phyloP scores from a whole-genome alignment of 129 eudicot genomes.

The Artemisia argyi region DNA sequence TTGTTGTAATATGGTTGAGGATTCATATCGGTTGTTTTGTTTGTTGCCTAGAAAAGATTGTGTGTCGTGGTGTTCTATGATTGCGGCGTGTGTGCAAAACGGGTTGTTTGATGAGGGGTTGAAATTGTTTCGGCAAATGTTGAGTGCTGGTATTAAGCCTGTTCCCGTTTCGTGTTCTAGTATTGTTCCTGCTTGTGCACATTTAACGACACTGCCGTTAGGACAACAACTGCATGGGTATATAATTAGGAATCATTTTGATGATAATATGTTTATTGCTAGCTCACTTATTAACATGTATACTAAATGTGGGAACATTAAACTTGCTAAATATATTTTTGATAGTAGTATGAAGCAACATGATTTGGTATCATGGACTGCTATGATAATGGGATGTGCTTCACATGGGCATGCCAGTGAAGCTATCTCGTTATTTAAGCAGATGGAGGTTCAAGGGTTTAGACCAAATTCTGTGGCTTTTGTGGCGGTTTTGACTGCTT shows the following conservation, averaged over 20 bases:
- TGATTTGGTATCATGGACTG: constrained; percentile 72
- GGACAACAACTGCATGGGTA: constrained; percentile 79
- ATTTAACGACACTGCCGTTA: constrained; percentile 56
- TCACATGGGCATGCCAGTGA: constrained; percentile 60
- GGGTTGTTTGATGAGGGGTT: constrained; percentile 73
- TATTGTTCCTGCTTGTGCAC: constrained; percentile 82
- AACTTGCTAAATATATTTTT: constrained; percentile 49
- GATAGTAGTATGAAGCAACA: constrained; percentile 47
- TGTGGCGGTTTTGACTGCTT: constrained; percentile 74
- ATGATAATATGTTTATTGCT: constrained; percentile 53
- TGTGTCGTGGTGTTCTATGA: constrained; percentile 64
- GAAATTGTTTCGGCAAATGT: constrained; percentile 62
- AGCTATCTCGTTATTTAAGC: constrained; percentile 52
- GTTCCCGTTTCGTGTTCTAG: constrained; percentile 51
- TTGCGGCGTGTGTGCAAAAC: constrained; percentile 69
- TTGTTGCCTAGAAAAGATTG: constrained; percentile 43
- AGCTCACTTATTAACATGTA: constrained; percentile 89
- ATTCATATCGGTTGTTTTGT: constrained; percentile 53
- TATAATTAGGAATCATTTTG: constrained; percentile 52
- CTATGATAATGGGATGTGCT: constrained; percentile 86
- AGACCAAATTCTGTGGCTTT: constrained; percentile 56
- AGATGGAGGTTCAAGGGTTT: constrained; percentile 50
- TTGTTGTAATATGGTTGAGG: constrained; percentile 50
- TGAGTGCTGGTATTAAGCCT: constrained; percentile 48
- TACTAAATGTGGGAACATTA: constrained; percentile 74